Evolutionary conservation across 23 red algal genomes (phyloP).

Genomic region (Gracilaria caudata): DNA sequence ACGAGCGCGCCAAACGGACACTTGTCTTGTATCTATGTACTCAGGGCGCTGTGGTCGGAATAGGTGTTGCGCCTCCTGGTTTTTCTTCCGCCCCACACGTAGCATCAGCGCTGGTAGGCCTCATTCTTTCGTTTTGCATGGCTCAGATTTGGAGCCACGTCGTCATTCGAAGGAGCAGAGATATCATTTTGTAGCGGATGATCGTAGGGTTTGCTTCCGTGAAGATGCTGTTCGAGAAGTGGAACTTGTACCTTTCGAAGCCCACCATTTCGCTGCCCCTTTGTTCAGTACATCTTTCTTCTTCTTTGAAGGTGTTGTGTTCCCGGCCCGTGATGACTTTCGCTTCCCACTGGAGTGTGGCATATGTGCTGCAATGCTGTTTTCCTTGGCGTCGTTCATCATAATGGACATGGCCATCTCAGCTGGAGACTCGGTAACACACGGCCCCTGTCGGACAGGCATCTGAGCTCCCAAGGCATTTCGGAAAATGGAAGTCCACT

Average conservation of each 20-base stretch:
- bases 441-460: background rate
- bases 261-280: slow-evolving; percentile 32
- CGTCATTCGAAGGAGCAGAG: slow-evolving; percentile 44
- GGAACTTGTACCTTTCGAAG: background rate
- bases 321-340: background rate
- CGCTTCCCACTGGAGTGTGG: slow-evolving; percentile 18
- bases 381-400: slow-evolving; percentile 30
- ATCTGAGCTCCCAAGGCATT: background rate
- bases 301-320: slow-evolving; percentile 15
- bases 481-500: slow-evolving; percentile 33
- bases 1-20: slow-evolving; percentile 63
- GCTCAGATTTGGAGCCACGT: slow-evolving; percentile 58
- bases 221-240: background rate
- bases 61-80: slow-evolving; percentile 43
- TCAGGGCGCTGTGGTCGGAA: slow-evolving; percentile 48
- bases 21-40: slow-evolving; percentile 72
- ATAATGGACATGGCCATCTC: slow-evolving; percentile 46
- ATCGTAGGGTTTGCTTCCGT: background rate
- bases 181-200: slow-evolving; percentile 53
- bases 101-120: slow-evolving; percentile 33
- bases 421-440: background rate
- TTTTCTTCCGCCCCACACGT: slow-evolving; percentile 54
- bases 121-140: slow-evolving; percentile 33
- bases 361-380: slow-evolving; percentile 1
- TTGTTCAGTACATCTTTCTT: slow-evolving; percentile 17